Conservation (phyloP, 129 eudicot species). For the Flaveria bidentis region DNA sequence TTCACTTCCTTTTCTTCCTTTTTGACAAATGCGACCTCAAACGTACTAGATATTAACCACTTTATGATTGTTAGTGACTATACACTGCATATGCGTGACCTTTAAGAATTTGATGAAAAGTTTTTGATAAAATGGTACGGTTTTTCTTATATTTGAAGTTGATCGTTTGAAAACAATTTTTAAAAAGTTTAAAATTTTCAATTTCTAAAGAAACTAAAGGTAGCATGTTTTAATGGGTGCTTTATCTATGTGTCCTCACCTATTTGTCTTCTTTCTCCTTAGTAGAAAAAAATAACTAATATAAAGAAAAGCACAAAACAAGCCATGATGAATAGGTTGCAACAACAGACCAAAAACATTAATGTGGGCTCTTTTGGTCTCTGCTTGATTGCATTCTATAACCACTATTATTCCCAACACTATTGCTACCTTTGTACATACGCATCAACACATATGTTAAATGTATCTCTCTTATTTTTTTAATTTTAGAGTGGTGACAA, state of each 20-base stretch:
- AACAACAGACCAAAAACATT: slow-evolving; percentile 39
- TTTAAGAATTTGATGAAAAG: background rate
- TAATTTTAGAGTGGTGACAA: no score
- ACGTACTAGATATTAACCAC: background rate
- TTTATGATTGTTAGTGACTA: background rate
- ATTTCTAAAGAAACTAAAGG: background rate
- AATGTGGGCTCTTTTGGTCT: slow-evolving; percentile 39
- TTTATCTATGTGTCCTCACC: slow-evolving; percentile 22
- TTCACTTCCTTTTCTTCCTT: background rate
- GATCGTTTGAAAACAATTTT: background rate
- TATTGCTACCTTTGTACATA: background rate
- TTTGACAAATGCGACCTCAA: slow-evolving; percentile 6
- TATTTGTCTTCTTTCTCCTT: slow-evolving; percentile 31
- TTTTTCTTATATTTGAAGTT: background rate
- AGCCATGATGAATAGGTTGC: slow-evolving; percentile 29
- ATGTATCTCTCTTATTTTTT: no score
- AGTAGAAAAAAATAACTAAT: background rate
- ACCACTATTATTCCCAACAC: slow-evolving; percentile 35
- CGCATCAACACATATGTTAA: no score
- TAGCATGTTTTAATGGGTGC: slow-evolving; percentile 19
- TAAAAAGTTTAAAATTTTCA: background rate
- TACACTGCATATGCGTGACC: background rate
- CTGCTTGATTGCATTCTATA: slow-evolving; percentile 30
- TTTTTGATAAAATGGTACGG: background rate
- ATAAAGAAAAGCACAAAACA: slow-evolving; percentile 4